Conservation (phyloP, 129 eudicot genomes). For the Ambrosia trifida region DNA sequence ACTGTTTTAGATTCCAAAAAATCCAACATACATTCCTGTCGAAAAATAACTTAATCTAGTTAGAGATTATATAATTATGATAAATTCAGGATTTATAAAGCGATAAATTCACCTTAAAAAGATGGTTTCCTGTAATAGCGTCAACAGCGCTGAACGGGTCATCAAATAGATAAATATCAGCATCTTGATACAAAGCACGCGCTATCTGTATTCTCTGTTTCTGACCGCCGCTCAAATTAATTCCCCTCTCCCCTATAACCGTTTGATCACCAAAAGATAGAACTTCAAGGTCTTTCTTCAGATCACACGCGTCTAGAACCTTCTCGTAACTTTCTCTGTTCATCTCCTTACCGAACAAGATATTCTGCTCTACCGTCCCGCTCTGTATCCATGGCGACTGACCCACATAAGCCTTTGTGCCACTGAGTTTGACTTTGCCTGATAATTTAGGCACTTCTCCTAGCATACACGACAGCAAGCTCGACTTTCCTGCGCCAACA, state of each 20-base stretch:
- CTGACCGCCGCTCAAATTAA: constrained; percentile 94
- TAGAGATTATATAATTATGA: background rate
- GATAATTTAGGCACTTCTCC: constrained; percentile 81
- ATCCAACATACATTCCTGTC: constrained; percentile 72
- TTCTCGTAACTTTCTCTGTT: constrained; percentile 50
- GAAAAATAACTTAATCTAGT: background rate
- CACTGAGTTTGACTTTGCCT: constrained; percentile 58
- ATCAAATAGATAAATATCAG: constrained; percentile 85
- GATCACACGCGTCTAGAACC: constrained; percentile 78
- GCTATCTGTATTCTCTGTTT: constrained; percentile 94
- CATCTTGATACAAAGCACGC: constrained; percentile 85
- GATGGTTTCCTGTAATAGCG: constrained; percentile 91
- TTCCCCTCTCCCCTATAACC: constrained; percentile 88
- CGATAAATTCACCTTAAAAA: constrained; percentile 58
- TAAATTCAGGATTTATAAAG: background rate
- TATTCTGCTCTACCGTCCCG: constrained; percentile 80
- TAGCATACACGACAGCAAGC: constrained; percentile 50
- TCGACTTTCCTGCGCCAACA: constrained; percentile 65
- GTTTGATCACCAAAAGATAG: constrained; percentile 85
- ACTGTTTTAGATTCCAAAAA: constrained; percentile 68
- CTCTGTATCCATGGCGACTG: constrained; percentile 97
- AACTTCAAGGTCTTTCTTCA: constrained; percentile 79
- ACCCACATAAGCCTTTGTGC: constrained; percentile 80
- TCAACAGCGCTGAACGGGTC: constrained; percentile 98
- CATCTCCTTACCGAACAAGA: constrained; percentile 79